Evolutionary conservation across 2,329 filamentous ascomycete genomes (phyloP).

Genomic region (Colletotrichum lupini): DNA sequence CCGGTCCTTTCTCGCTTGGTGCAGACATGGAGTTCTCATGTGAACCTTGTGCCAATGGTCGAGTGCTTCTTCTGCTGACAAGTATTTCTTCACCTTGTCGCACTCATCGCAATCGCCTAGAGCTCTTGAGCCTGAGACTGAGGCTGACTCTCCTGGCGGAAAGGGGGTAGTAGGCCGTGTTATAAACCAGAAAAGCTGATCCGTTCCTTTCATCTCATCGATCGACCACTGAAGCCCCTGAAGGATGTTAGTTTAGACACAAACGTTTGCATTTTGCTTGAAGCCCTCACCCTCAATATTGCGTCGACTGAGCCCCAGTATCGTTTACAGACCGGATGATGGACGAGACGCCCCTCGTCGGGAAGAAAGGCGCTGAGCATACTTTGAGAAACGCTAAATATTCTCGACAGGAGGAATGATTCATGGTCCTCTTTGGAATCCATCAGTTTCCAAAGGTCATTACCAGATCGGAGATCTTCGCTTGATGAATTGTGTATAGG

Average conservation of each 20-base stretch:
- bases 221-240: constrained; percentile 1
- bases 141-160: no score
- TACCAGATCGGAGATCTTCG: not conserved
- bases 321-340: constrained; percentile 27
- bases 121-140: not conserved
- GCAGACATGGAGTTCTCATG: not conserved
- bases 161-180: not conserved
- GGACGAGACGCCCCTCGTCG: not conserved
- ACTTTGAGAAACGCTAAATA: not conserved
- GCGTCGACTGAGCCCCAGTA: constrained; percentile 38
- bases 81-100: not conserved
- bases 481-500: not conserved
- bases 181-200: not conserved
- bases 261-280: not conserved
- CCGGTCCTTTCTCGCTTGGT: not conserved
- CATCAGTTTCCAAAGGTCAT: not conserved
- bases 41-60: constrained; percentile 10
- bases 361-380: constrained; percentile 8
- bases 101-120: not conserved
- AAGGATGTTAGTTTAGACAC: not conserved
- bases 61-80: not conserved
- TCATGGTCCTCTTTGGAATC: not conserved
- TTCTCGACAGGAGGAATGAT: not conserved
- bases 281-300: constrained; percentile 34
- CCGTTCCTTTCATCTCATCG: not conserved